Evolutionary conservation across 1,139 yeast species (phyloP), one percentile per base, ranked within the genome.

Genomic region (Debaryomyces udenii): DNA sequence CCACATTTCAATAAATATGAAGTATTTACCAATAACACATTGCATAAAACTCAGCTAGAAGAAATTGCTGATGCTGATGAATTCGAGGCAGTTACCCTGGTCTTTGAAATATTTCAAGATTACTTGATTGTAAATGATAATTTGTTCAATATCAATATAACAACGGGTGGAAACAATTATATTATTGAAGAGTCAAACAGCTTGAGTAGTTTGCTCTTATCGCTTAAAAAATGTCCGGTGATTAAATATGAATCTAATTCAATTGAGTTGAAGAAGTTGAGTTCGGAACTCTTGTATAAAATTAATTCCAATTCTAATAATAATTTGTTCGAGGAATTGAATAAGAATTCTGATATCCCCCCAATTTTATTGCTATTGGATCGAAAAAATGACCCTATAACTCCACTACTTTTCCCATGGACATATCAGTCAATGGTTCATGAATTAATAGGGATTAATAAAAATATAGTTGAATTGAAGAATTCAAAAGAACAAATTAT

Each of bases 361-460:
- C 96, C 98, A 1, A 59, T 87, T 13, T 64, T 94, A 36, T 61
- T 94, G n/a, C 67, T 93, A 1, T 59, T 93, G 37, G 99, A 93
- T 62, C 73, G 99, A 39, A 80, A 82, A 45, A 84, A 81, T 55
- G 99, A 93, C 61, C 97, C 98, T 1, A 73, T 91, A 23, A 93
- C 99, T 0, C 98, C 99, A 1, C 69, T 93, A 34, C 66, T 93
- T 36, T 80, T 85, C 30, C 99, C 98, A 2, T 93, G 99, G 99
- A 91, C 99, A 0, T 93, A 90, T 62, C 98, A 93, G 58, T 88
- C 97, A 2, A 93, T 94, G 99, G 88, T 93, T 13, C 96, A 93
- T 60, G 98, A 94, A 58, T 75, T 89, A 27, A 70, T 93, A 30
- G 96, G 93, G 1, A 86, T 93, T 44, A 68, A 73, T 15, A 85